These are phyloP conservation scores for Dioscorea zingiberensis DNA, from an alignment of 106 monocot species.

Conservation along the genomic window DNA sequence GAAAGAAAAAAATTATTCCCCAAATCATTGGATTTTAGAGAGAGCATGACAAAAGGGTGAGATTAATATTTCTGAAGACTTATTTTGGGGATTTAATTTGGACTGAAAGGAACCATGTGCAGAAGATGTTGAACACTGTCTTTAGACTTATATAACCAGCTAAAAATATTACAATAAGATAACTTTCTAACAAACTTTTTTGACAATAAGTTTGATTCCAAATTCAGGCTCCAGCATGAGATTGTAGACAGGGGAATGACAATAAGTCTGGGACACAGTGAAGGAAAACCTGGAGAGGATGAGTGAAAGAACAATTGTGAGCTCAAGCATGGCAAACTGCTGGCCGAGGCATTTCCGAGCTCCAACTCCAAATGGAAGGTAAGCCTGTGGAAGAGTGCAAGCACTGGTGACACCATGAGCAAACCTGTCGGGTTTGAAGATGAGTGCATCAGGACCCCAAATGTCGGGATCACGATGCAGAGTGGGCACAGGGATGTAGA, in stretches of 20 bases:
- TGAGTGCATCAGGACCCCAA: conserved; percentile 22
- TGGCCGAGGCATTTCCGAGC: conserved; percentile 20
- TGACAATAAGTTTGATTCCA: background rate
- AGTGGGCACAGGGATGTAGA: background rate
- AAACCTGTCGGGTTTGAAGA: conserved; percentile 25
- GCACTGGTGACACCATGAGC: background rate
- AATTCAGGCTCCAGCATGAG: background rate
- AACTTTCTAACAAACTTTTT: too few relatives aligned
- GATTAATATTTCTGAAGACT: too few relatives aligned
- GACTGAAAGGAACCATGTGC: too few relatives aligned
- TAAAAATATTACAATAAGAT: too few relatives aligned
- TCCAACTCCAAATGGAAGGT: conserved; percentile 20
- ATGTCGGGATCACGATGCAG: conserved; percentile 11
- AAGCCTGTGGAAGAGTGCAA: background rate
- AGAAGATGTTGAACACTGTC: too few relatives aligned
- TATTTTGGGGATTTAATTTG: too few relatives aligned
- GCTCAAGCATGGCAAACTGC: conserved; percentile 20
- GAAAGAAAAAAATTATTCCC: too few relatives aligned
- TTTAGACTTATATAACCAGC: too few relatives aligned
- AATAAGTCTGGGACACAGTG: conserved; percentile 14
- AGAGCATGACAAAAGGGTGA: too few relatives aligned
- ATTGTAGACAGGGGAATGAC: conserved; percentile 4
- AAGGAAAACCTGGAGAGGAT: conserved; percentile 15
- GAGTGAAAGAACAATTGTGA: conserved; percentile 9
- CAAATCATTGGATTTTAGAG: too few relatives aligned